Evolutionary conservation across 192 early-diverging fungal genomes (phyloP).

Genomic region (Thamnidium elegans): DNA sequence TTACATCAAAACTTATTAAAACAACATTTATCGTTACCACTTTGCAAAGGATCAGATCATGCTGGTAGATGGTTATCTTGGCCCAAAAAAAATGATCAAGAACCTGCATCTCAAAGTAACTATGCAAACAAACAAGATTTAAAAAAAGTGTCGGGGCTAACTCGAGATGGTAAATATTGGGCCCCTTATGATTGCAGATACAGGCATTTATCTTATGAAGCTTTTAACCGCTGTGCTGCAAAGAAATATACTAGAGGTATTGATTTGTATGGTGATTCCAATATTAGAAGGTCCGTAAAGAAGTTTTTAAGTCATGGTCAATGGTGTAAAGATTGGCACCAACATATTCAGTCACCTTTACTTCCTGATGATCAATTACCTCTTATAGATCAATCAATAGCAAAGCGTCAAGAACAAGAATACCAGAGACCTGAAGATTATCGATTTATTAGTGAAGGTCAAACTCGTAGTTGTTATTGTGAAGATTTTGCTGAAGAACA

Average conservation of each 20-base stretch:
- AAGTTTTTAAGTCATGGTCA: constrained; percentile 42
- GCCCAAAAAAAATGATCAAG: neutral
- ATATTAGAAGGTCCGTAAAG: constrained; percentile 45
- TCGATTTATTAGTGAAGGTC: neutral
- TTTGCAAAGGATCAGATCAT: constrained; percentile 36
- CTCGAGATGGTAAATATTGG: constrained; percentile 42
- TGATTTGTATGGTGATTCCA: constrained; percentile 52
- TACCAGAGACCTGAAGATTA: constrained; percentile 3
- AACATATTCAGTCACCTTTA: neutral
- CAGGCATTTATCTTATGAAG: constrained; percentile 32
- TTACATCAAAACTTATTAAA: neutral
- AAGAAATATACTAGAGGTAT: constrained; percentile 33
- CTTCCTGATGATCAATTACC: neutral
- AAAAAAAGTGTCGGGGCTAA: constrained; percentile 19
- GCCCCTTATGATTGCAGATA: constrained; percentile 47
- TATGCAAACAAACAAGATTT: constrained; percentile 1
- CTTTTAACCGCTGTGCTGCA: constrained; percentile 37
- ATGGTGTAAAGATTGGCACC: constrained; percentile 35
- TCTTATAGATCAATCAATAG: neutral
- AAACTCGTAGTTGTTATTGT: constrained; percentile 35
- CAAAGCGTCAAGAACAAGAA: neutral
- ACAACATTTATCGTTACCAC: constrained; percentile 41
- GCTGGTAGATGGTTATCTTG: constrained; percentile 45
- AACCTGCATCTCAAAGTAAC: constrained; percentile 8
- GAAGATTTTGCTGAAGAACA: constrained; percentile 42